Conservation (phyloP, 768 basidiomycete species). For the Termitomyces titanicus region DNA sequence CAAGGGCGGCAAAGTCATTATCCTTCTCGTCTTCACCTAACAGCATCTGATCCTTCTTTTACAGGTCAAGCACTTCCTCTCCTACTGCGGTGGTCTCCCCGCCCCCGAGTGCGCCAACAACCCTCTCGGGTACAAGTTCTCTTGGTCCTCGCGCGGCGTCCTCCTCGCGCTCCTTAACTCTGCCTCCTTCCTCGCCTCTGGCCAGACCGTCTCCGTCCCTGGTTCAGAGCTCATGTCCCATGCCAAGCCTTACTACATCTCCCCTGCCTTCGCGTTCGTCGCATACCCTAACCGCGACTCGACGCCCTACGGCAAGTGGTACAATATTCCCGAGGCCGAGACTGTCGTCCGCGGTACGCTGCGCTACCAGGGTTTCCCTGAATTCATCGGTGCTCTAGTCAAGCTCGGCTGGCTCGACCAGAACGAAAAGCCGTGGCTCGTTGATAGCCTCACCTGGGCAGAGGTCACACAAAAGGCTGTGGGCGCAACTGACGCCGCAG, state of each 20-base stretch:
- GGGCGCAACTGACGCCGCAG: slow-evolving; percentile 62
- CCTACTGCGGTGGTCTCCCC: slow-evolving; percentile 95
- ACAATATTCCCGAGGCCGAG: slow-evolving; percentile 91
- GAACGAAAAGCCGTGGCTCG: slow-evolving; percentile 72
- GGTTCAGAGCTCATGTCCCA: slow-evolving; percentile 86
- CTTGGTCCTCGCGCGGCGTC: slow-evolving; percentile 96
- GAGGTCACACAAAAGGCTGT: slow-evolving; percentile 76
- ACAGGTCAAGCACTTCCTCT: slow-evolving; percentile 86
- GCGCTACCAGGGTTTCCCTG: slow-evolving; percentile 95
- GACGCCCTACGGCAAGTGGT: slow-evolving; percentile 84
- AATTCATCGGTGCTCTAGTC: slow-evolving; percentile 86
- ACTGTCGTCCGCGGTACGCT: slow-evolving; percentile 91
- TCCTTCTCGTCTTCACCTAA: not conserved
- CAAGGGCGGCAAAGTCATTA: slow-evolving; percentile 85
- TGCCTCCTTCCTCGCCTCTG: slow-evolving; percentile 73
- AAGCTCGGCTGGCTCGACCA: slow-evolving; percentile 85
- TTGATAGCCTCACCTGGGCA: slow-evolving; percentile 73
- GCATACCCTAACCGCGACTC: slow-evolving; percentile 98
- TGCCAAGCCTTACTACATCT: slow-evolving; percentile 93
- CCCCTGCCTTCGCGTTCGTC: slow-evolving; percentile 94
- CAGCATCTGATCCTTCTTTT: not conserved
- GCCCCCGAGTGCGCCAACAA: slow-evolving; percentile 89
- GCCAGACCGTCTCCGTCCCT: slow-evolving; percentile 59
- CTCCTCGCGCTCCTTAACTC: slow-evolving; percentile 92
- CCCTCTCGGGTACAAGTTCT: slow-evolving; percentile 98